Evolutionary conservation across 257 asterid species (phyloP), one percentile per base, ranked within the genome.

Genomic region (Solanum tacnaense): DNA sequence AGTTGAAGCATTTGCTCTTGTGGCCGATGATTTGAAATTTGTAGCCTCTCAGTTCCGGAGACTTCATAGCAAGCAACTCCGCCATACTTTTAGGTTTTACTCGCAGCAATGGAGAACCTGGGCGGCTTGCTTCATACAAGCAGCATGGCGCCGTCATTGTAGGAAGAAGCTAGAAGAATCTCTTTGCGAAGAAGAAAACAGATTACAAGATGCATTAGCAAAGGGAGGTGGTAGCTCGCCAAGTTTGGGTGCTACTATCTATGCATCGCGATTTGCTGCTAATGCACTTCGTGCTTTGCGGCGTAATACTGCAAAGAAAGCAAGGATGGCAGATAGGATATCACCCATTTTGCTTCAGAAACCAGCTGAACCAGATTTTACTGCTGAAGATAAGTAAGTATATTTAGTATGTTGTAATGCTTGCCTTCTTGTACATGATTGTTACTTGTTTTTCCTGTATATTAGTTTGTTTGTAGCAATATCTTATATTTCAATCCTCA

Each of bases 21-120:
- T 93, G 89, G 99, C 99, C 0, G 96, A 94, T 67, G 99, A 97
- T 89, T 88, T 97, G 94, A 96, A 95, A 91, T 95, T 92, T 15
- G 99, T 96, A 39, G 98, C 99, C 5, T 97, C 98, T 29, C 99
- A 96, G 87, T 97, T 97, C 93, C 88, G 99, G 68, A 89, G 97
- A 31, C 91, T 97, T 7, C 99, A 97, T 78, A 95, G 98, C 72
- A 97, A 96, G 89, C 99, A 97, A 92, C 92, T 97, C 35, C 93
- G 99, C 3, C 99, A 97, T 88, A 96, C 99, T 18, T 97, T 97
- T 58, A 88, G 99, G 92, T 94, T 94, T 67, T 96, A 96, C 91
- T 97, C 99, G 1, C 99, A 95, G 88, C 99, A 97, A 78, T 97
- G 99, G 99, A 91, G 99, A 91, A 94, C 97, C 21, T 97, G 98